Conservation (phyloP, 257 asterid species). For the Salvia rosmarinus region DNA sequence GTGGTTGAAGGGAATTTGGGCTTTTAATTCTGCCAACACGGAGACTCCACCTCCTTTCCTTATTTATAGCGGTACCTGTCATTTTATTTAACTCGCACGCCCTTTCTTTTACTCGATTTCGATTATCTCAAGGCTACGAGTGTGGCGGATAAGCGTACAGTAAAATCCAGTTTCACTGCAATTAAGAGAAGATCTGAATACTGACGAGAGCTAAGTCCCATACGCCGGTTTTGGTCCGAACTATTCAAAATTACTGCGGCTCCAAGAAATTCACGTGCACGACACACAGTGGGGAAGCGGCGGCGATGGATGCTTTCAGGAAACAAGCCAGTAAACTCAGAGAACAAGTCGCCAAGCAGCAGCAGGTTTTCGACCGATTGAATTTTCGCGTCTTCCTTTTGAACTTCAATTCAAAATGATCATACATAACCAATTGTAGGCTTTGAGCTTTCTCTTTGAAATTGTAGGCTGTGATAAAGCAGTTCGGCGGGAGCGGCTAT, state of each 20-base stretch:
- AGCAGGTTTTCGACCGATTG: conserved; percentile 58
- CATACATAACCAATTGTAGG: neutral
- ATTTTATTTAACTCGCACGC: conserved; percentile 27
- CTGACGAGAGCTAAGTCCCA: neutral
- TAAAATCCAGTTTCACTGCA: neutral
- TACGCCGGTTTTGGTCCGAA: neutral
- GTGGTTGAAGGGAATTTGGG: too few relatives aligned
- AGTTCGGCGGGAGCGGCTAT: conserved; percentile 86
- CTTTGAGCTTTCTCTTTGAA: conserved; percentile 18
- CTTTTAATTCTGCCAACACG: too few relatives aligned
- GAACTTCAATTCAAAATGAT: conserved; percentile 13
- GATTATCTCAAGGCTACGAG: neutral
- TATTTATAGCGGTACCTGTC: conserved; percentile 20
- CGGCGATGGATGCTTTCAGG: conserved; percentile 83
- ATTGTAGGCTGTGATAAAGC: conserved; percentile 91
- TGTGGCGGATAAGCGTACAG: neutral
- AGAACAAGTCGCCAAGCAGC: conserved; percentile 98
- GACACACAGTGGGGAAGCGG: conserved; percentile 31
- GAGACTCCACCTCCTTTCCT: conserved; percentile 7
- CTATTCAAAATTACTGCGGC: neutral
- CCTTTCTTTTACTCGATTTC: neutral
- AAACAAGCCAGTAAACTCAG: conserved; percentile 88
- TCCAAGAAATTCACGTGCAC: neutral
- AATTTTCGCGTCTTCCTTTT: neutral
- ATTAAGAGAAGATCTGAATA: conserved; percentile 17